These are phyloP conservation scores for Globisporangium emineosum DNA, from an alignment of 352 stramenopile genomes.

Conservation along the genomic window DNA sequence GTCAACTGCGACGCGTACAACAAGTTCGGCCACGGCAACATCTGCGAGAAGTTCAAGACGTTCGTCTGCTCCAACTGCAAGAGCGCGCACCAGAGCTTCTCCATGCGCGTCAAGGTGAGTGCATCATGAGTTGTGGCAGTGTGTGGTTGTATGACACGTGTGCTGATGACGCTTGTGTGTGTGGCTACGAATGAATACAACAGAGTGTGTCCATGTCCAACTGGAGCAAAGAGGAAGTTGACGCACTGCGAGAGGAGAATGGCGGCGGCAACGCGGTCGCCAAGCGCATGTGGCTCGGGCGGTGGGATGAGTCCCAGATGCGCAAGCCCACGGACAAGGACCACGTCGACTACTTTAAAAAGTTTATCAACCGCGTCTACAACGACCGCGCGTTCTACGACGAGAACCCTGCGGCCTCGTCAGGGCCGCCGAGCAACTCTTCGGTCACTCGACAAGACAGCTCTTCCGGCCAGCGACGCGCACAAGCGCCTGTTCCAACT, in stretches of 20 bases:
- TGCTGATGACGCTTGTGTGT: not conserved
- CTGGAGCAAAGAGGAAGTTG: constrained; percentile 91
- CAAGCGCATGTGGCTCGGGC: constrained; percentile 21
- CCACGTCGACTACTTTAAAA: constrained; percentile 83
- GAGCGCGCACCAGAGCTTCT: constrained; percentile 92
- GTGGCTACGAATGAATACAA: not conserved
- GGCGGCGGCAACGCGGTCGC: constrained; percentile 20
- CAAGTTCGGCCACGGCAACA: constrained; percentile 91
- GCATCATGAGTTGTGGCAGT: not conserved
- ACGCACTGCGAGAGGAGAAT: constrained; percentile 82
- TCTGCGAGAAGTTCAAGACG: constrained; percentile 91
- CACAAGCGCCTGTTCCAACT: not conserved
- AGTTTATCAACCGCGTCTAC: constrained; percentile 84
- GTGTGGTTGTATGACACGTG: not conserved
- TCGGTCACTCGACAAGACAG: constrained; percentile 8
- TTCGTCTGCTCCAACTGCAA: constrained; percentile 97
- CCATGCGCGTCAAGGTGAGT: constrained; percentile 90
- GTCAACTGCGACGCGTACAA: constrained; percentile 82
- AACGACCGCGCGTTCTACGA: constrained; percentile 79
- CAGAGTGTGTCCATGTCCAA: constrained; percentile 92
- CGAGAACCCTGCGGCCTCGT: constrained; percentile 25
- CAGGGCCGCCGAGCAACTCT: not conserved
- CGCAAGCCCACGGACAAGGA: constrained; percentile 72
- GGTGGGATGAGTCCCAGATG: constrained; percentile 54
- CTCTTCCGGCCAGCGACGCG: constrained; percentile 11